Percentiles rank a stretch among this genome's conserved stretches.
Evolutionary conservation across 2,329 filamentous ascomycete genomes (phyloP).

Genomic region (Microdochium paspali): DNA sequence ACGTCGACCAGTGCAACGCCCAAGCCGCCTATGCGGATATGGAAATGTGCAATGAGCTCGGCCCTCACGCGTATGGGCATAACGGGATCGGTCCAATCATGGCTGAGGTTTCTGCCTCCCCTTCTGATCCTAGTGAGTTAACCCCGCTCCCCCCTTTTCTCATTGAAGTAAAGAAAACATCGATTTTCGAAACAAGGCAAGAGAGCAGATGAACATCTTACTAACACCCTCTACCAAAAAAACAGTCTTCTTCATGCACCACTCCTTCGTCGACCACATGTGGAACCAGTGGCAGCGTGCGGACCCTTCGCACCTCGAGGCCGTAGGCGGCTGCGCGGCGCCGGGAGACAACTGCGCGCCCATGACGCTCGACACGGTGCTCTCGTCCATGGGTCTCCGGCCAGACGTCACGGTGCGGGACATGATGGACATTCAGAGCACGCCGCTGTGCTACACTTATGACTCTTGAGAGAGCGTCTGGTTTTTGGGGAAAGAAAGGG

Average conservation of each 20-base stretch:
- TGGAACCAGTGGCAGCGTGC: slow-evolving; percentile 23
- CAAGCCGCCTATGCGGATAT: slow-evolving; percentile 18
- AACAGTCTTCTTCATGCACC: slow-evolving; percentile 16
- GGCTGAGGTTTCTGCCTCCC: slow-evolving; percentile 21
- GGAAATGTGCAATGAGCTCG: slow-evolving; percentile 20
- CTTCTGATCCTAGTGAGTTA: slow-evolving; percentile 13
- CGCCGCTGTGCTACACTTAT: not conserved
- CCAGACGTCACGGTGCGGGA: slow-evolving; percentile 14
- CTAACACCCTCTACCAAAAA: not conserved
- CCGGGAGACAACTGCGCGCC: slow-evolving; percentile 14
- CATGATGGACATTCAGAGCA: slow-evolving; percentile 12
- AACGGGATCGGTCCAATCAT: slow-evolving; percentile 25
- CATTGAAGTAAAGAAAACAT: no score
- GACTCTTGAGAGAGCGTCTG: not conserved
- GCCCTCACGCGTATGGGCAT: slow-evolving; percentile 24
- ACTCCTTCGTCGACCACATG: slow-evolving; percentile 22
- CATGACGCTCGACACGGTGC: slow-evolving; percentile 14
- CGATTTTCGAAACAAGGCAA: no score
- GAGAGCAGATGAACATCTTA: no score
- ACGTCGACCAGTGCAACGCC: slow-evolving; percentile 21
- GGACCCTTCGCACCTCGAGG: slow-evolving; percentile 13
- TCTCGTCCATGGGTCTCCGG: slow-evolving; percentile 15
- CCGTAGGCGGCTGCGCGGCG: slow-evolving; percentile 18
- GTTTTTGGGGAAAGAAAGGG: no score
- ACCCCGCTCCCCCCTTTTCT: no score